phyloP scores from a whole-genome alignment of 805 yeast species.

The Kuraishia cidri region DNA sequence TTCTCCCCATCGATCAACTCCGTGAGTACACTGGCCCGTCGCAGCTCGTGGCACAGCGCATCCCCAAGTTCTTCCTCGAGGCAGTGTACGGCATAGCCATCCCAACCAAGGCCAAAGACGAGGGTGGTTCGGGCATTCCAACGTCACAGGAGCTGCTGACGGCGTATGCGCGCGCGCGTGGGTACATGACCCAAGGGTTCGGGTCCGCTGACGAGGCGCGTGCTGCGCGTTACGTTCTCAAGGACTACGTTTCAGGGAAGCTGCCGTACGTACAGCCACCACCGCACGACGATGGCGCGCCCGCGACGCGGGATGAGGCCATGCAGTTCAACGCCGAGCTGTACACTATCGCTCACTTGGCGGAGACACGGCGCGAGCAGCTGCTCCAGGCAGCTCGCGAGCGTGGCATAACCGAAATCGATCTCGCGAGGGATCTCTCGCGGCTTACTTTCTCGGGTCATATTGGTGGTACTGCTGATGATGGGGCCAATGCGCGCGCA shows the following conservation, averaged over 20 bases:
- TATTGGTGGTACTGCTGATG: slow-evolving; percentile 37
- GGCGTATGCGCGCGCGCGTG: slow-evolving; percentile 94
- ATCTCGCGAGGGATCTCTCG: slow-evolving; percentile 60
- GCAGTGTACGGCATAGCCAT: slow-evolving; percentile 91
- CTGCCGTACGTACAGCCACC: slow-evolving; percentile 83
- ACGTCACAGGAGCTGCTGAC: slow-evolving; percentile 82
- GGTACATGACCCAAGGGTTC: slow-evolving; percentile 94
- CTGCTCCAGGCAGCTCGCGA: slow-evolving; percentile 51
- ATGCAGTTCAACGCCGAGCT: slow-evolving; percentile 67
- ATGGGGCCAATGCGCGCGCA: slow-evolving; percentile 33
- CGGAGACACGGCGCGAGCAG: slow-evolving; percentile 69
- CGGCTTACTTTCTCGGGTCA: slow-evolving; percentile 77
- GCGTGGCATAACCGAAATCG: slow-evolving; percentile 51
- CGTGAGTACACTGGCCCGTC: slow-evolving; percentile 89
- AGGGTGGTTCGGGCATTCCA: slow-evolving; percentile 86
- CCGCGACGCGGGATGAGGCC: slow-evolving; percentile 40
- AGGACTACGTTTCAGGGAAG: slow-evolving; percentile 93
- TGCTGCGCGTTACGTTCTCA: slow-evolving; percentile 85
- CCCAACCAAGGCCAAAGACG: slow-evolving; percentile 62
- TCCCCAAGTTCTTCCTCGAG: slow-evolving; percentile 84
- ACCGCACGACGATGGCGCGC: slow-evolving; percentile 57
- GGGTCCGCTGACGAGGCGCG: slow-evolving; percentile 96
- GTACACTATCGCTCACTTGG: slow-evolving; percentile 55
- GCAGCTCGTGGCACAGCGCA: slow-evolving; percentile 74
- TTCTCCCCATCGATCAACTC: slow-evolving; percentile 95